These are phyloP conservation scores for Gilbertella persicaria DNA, from an alignment of 371 early-diverging fungal genomes.

Conservation along the genomic window DNA sequence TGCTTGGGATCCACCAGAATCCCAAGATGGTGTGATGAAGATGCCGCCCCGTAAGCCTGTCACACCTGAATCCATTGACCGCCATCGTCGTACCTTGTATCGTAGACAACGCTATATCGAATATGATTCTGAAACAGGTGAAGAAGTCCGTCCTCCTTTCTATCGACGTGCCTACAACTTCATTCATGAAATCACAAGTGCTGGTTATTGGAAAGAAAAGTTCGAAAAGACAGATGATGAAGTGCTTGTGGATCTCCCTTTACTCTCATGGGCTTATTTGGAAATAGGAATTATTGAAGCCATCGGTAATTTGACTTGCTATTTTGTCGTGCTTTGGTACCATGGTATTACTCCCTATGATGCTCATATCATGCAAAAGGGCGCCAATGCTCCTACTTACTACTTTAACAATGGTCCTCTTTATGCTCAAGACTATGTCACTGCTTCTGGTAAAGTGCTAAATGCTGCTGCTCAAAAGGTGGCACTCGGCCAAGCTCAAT, in stretches of 20 bases:
- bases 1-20: constrained; percentile 94
- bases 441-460: constrained; percentile 37
- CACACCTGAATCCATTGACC: constrained; percentile 67
- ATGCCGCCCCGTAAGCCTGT: constrained; percentile 91
- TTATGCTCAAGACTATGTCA: constrained; percentile 46
- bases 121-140: constrained; percentile 51
- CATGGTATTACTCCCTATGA: constrained; percentile 56
- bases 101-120: constrained; percentile 46
- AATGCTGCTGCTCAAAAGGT: constrained; percentile 53
- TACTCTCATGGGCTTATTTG: constrained; percentile 85
- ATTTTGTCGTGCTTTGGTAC: constrained; percentile 71
- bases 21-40: constrained; percentile 78
- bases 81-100: constrained; percentile 57
- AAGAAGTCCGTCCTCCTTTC: constrained; percentile 34
- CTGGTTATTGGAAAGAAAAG: constrained; percentile 62
- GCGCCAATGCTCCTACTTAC: constrained; percentile 28
- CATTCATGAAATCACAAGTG: constrained; percentile 50
- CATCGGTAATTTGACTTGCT: constrained; percentile 71
- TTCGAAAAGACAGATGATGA: constrained; percentile 78
- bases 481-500: constrained; percentile 70
- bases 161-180: constrained; percentile 28
- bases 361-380: constrained; percentile 56
- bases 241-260: constrained; percentile 80
- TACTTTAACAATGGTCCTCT: constrained; percentile 51
- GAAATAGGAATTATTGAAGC: constrained; percentile 84